phyloP scores from a whole-genome alignment of 1,284 basidiomycete genomes.

The Tausonia pullulans region DNA sequence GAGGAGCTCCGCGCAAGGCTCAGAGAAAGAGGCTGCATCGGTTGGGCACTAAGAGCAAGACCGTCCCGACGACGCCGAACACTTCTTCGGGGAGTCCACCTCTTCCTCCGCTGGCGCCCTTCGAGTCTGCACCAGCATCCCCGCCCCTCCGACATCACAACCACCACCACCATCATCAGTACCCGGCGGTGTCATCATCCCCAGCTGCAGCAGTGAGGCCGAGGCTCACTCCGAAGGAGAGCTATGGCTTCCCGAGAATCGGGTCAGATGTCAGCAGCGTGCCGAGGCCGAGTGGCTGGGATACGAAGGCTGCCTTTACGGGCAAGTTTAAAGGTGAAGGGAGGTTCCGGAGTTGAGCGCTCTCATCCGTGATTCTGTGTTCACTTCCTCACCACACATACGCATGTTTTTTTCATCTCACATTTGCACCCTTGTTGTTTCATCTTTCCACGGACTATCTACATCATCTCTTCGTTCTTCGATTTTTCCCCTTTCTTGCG shows the following conservation, averaged over 20 bases:
- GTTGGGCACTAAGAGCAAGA: not conserved
- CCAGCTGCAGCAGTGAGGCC: not conserved
- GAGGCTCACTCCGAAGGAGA: not conserved
- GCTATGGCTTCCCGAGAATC: conserved; percentile 8
- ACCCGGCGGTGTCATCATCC: not conserved
- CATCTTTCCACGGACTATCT: not conserved
- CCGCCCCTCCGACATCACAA: not conserved
- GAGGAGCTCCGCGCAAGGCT: not conserved
- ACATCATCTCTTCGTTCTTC: not conserved
- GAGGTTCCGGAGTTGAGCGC: too few species aligned
- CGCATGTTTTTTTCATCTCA: not conserved
- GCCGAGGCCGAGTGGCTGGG: not conserved
- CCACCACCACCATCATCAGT: not conserved
- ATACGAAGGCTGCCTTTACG: not conserved
- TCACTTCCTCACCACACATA: not conserved
- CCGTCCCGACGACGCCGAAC: not conserved
- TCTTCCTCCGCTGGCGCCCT: not conserved
- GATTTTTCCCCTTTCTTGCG: not conserved
- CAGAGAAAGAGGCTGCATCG: conserved; percentile 3
- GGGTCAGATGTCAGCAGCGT: not conserved
- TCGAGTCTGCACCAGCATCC: not conserved
- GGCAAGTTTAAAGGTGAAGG: not conserved
- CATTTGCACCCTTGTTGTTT: not conserved
- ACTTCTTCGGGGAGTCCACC: not conserved
- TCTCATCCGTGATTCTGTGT: not conserved